Conservation (phyloP, 2,329 filamentous ascomycete species). For the Fusarium sp. region DNA sequence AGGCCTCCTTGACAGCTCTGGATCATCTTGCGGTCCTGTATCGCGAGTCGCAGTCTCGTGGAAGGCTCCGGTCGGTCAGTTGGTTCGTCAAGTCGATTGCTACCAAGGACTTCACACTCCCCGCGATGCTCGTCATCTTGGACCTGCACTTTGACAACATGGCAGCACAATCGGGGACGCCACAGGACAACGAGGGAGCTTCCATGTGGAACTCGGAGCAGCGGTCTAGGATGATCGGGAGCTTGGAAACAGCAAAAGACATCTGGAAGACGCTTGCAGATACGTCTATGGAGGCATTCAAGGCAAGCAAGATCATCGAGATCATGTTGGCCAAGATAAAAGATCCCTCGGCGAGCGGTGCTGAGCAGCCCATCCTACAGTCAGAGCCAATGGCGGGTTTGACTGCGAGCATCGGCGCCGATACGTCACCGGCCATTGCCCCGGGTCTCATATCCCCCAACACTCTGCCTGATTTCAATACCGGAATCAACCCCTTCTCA, state of each 20-base stretch:
- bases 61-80: constrained; percentile 76
- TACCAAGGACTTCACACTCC: constrained; percentile 86
- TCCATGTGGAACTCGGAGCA: constrained; percentile 69
- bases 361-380: constrained; percentile 17
- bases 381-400: constrained; percentile 41
- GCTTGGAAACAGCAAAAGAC: constrained; percentile 75
- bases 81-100: constrained; percentile 85
- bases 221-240: constrained; percentile 78
- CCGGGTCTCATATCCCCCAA: constrained; percentile 40
- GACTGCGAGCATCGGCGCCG: constrained; percentile 54
- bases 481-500: constrained; percentile 44
- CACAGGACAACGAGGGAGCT: constrained; percentile 54
- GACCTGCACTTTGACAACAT: constrained; percentile 80
- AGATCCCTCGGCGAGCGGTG: constrained; percentile 31
- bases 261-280: constrained; percentile 87
- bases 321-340: constrained; percentile 86
- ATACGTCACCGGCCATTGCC: constrained; percentile 41
- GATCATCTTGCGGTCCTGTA: constrained; percentile 81
- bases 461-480: constrained; percentile 41
- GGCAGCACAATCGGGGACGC: constrained; percentile 54
- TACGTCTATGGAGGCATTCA: constrained; percentile 88
- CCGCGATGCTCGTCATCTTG: constrained; percentile 84
- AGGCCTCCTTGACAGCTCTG: constrained; percentile 85
- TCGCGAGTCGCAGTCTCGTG: constrained; percentile 76
- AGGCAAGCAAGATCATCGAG: constrained; percentile 82